Percentiles rank a stretch among this genome's conserved stretches.
phyloP scores from a whole-genome alignment of 345 rosid genomes.

The Abelmoschus esculentus region DNA sequence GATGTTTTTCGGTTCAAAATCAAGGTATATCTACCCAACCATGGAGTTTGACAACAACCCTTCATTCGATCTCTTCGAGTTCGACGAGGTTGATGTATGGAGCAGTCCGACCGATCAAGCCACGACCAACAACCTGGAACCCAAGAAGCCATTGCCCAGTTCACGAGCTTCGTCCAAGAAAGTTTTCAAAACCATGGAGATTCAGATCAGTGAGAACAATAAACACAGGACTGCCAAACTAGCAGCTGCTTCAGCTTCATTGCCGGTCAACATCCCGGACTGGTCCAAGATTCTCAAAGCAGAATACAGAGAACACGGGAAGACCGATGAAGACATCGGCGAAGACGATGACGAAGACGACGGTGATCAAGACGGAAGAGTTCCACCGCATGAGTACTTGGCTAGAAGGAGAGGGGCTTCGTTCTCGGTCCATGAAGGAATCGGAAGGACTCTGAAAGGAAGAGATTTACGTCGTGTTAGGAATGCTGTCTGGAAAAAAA shows the following conservation, averaged over 20 bases:
- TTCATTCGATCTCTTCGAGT: conserved; percentile 31
- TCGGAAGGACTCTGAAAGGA: conserved; percentile 56
- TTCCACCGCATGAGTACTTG: conserved; percentile 59
- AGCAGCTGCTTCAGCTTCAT: conserved; percentile 30
- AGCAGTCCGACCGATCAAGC: conserved; percentile 9
- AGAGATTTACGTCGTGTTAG: conserved; percentile 52
- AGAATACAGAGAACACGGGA: conserved; percentile 27
- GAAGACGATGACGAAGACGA: neutral
- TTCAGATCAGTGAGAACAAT: neutral
- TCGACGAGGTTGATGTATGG: conserved; percentile 58
- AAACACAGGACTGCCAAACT: neutral
- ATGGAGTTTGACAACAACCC: conserved; percentile 16
- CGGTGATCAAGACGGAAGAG: conserved; percentile 7
- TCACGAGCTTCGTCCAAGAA: conserved; percentile 32
- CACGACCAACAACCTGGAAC: conserved; percentile 14
- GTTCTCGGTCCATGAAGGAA: conserved; percentile 46
- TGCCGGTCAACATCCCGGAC: conserved; percentile 72
- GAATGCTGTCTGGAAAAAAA: conserved; percentile 57
- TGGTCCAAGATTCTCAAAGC: conserved; percentile 70
- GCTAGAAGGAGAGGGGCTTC: conserved; percentile 56
- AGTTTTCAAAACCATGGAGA: neutral
- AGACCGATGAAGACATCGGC: conserved; percentile 21
- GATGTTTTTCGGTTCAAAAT: conserved; percentile 26
- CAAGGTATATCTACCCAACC: conserved; percentile 37
- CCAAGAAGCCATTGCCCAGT: conserved; percentile 30